A percentile compares a stretch with the other conserved stretches of the same genome.
phyloP scores from a whole-genome alignment of 2,329 filamentous ascomycete species.

The Hypoxylon sp. region DNA sequence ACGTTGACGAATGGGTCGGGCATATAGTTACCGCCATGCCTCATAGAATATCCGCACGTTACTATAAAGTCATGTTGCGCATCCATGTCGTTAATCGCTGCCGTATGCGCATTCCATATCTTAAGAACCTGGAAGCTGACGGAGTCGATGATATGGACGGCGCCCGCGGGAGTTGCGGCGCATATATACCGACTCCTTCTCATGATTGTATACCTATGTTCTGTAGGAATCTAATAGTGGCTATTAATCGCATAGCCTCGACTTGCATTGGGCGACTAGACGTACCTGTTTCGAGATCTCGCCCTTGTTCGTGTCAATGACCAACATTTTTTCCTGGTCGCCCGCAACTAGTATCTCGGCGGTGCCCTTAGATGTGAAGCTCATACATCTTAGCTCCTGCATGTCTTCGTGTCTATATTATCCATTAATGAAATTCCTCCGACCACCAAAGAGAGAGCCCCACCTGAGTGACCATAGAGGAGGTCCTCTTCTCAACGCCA shows the following conservation, averaged over 20 bases:
- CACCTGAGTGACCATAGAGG: constrained; percentile 91
- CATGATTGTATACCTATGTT: constrained; percentile 90
- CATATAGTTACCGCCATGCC: constrained; percentile 84
- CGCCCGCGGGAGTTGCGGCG: constrained; percentile 86
- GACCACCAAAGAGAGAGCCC: constrained; percentile 48
- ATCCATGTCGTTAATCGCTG: constrained; percentile 96
- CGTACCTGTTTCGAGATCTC: constrained; percentile 76
- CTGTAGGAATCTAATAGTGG: constrained; percentile 72
- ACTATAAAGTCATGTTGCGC: constrained; percentile 95
- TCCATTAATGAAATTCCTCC: neutral
- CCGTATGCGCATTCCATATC: constrained; percentile 90
- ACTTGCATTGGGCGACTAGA: neutral
- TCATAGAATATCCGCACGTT: constrained; percentile 91
- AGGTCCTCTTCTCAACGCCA: constrained; percentile 85
- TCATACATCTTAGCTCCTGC: constrained; percentile 93
- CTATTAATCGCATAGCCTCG: constrained; percentile 51
- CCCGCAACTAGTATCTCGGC: constrained; percentile 89
- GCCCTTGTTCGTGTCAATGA: constrained; percentile 78
- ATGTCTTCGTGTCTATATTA: constrained; percentile 77
- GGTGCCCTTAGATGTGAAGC: constrained; percentile 88
- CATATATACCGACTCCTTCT: constrained; percentile 92
- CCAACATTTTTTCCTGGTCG: constrained; percentile 87
- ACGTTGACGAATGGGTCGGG: constrained; percentile 95
- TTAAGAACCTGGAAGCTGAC: constrained; percentile 83
- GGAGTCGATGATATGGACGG: constrained; percentile 88